Evolutionary conservation across 192 early-diverging fungal species (phyloP), one percentile per base, ranked within the genome.

Genomic region (Coemansia asiatica): DNA sequence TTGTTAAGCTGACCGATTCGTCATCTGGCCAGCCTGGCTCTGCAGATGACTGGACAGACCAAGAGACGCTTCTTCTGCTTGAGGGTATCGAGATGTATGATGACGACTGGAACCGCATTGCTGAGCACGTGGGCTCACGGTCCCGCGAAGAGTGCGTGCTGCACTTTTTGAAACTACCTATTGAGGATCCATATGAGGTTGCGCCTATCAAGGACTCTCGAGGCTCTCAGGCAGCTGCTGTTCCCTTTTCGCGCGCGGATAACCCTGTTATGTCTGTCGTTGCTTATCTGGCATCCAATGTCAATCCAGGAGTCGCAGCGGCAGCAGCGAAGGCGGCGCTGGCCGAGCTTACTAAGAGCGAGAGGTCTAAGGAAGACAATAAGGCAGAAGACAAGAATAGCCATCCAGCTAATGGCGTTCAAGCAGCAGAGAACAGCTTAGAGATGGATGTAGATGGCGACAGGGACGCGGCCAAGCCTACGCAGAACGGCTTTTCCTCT

Each of bases 51-150:
- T 99, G 97, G 97, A 87, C 83, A 5, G 89, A 95, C 50, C 87
- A 92, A 74, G 97, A 99, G 71, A 90, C 86, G 12, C 76, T 96
- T 23, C 74, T 92, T 28, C 74, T 99, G 36, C 76, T 99, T 29
- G 97, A 99, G 83, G 97, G 88, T 2, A 74, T 99, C 19, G 97
- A 99, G 69, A 83, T 94, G 83, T 96, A 85, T 81, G 92, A 96
- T 51, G 91, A 97, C 48, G 94, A 97, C 69, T 99, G 97, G 97
- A 84, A 87, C 60, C 85, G 88, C 46, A 87, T 99, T 36, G 87
- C 95, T 16, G 93, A 94, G 50, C 93, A 96, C 62, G 94, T 99
- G 4, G 94, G 94, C 0, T 94, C 94, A 13, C 83, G 90, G 31
- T 90, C 89, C 2, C 90, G 91, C 64, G 94, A 96, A 56, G 91